Evolutionary conservation across 1,284 basidiomycete genomes (phyloP).

Genomic region (Ustilago esculenta): DNA sequence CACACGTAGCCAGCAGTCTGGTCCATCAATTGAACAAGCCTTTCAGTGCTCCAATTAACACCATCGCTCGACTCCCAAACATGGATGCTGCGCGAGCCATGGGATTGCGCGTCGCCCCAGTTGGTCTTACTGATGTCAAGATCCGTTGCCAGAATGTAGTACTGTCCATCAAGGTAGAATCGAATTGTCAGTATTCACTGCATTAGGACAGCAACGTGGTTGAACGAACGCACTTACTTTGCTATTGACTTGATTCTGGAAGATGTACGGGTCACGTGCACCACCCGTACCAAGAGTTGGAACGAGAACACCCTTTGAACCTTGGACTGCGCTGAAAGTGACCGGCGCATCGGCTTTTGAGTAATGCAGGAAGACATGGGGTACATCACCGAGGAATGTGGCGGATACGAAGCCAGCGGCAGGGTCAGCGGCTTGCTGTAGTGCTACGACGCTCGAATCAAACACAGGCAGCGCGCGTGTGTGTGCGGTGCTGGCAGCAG

Average conservation of each 20-base stretch:
- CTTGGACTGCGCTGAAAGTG: slow-evolving; percentile 18
- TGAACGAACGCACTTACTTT: slow-evolving; percentile 22
- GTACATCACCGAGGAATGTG: slow-evolving; percentile 17
- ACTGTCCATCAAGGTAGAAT: not conserved
- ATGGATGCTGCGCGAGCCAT: slow-evolving; percentile 26
- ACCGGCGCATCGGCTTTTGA: slow-evolving; percentile 16
- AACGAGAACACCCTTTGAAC: slow-evolving; percentile 17
- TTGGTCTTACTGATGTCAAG: slow-evolving; percentile 31
- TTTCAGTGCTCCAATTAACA: slow-evolving; percentile 17
- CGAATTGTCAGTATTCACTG: slow-evolving; percentile 2
- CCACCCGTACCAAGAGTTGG: slow-evolving; percentile 18
- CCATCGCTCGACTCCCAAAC: slow-evolving; percentile 27
- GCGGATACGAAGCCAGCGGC: slow-evolving; percentile 26
- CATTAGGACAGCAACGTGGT: no score
- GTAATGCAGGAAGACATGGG: slow-evolving; percentile 27
- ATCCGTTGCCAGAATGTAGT: slow-evolving; percentile 26
- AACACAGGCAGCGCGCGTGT: no score
- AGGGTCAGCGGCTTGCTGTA: no score
- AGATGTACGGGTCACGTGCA: slow-evolving; percentile 23
- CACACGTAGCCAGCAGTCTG: slow-evolving; percentile 24
- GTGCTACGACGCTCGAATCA: no score
- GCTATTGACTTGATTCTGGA: slow-evolving; percentile 17
- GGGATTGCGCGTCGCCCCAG: slow-evolving; percentile 32
- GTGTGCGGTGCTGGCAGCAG: no score
- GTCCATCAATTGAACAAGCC: slow-evolving; percentile 19